Evolutionary conservation across 179 eudicot species (phyloP).

Genomic region (Spinacia oleracea): DNA sequence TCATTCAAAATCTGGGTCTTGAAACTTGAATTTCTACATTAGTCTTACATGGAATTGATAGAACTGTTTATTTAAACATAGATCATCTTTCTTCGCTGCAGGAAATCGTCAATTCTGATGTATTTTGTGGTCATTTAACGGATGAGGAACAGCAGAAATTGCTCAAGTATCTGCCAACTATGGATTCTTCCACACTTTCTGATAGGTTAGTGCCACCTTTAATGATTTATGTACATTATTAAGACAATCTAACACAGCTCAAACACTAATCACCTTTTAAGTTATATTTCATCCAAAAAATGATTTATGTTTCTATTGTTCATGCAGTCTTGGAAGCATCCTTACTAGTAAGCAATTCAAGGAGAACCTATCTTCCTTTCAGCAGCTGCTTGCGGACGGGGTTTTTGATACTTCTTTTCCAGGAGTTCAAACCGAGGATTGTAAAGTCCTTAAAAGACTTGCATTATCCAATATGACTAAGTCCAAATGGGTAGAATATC

Average conservation of each 20-base stretch:
- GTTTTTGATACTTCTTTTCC: conserved; percentile 56
- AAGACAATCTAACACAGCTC: not conserved
- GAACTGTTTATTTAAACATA: conserved; percentile 14
- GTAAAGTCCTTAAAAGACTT: conserved; percentile 60
- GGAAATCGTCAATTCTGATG: conserved; percentile 70
- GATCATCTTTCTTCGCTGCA: conserved; percentile 36
- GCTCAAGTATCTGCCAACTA: conserved; percentile 65
- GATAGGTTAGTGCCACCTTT: conserved; percentile 54
- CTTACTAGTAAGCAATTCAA: conserved; percentile 60
- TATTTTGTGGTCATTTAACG: conserved; percentile 53
- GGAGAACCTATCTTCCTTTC: conserved; percentile 68
- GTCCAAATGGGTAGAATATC: conserved; percentile 77
- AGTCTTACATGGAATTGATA: not conserved
- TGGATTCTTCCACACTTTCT: conserved; percentile 53
- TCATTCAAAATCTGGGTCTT: not conserved
- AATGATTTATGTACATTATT: conserved; percentile 4
- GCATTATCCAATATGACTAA: conserved; percentile 52
- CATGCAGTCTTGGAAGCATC: conserved; percentile 64
- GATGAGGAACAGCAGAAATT: conserved; percentile 67
- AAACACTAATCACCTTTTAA: not conserved
- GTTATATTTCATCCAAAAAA: not conserved
- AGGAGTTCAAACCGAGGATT: conserved; percentile 56
- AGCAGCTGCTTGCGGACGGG: conserved; percentile 80
- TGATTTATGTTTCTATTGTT: conserved; percentile 22
- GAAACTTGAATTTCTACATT: conserved; percentile 3